phyloP scores from a whole-genome alignment of 129 eudicot species.

The Artemisia annua region DNA sequence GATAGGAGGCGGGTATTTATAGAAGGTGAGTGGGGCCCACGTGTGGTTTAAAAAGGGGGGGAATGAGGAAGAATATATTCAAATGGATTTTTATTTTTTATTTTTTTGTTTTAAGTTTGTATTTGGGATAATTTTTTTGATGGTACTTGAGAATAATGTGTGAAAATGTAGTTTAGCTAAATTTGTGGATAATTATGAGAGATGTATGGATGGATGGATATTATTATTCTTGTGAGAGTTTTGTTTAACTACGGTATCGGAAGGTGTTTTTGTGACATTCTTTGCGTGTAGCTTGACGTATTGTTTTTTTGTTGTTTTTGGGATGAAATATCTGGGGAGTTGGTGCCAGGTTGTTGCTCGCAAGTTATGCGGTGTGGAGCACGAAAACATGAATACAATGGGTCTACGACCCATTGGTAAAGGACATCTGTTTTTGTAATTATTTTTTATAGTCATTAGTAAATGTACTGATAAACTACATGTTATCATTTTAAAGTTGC shows the following conservation, averaged over 20 bases:
- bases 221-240: background rate
- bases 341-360: slow-evolving; percentile 1
- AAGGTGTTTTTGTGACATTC: background rate
- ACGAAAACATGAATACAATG: background rate
- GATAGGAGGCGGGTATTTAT: slow-evolving; percentile 26
- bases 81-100: slow-evolving; percentile 13
- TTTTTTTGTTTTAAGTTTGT: background rate
- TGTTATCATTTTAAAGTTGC: no score
- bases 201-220: no score
- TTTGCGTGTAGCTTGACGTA: background rate
- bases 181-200: background rate
- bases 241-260: background rate
- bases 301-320: background rate
- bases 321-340: background rate
- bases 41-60: slow-evolving; percentile 33
- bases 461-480: no score
- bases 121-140: background rate
- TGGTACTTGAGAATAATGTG: background rate
- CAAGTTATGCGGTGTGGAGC: background rate
- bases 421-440: background rate
- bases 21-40: slow-evolving; percentile 31
- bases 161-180: background rate
- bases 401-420: background rate
- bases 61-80: slow-evolving; percentile 28
- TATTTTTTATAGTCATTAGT: no score